These are phyloP conservation scores for Alternaria triticimaculans DNA, from an alignment of 2,329 filamentous ascomycete genomes.

Conservation along the genomic window DNA sequence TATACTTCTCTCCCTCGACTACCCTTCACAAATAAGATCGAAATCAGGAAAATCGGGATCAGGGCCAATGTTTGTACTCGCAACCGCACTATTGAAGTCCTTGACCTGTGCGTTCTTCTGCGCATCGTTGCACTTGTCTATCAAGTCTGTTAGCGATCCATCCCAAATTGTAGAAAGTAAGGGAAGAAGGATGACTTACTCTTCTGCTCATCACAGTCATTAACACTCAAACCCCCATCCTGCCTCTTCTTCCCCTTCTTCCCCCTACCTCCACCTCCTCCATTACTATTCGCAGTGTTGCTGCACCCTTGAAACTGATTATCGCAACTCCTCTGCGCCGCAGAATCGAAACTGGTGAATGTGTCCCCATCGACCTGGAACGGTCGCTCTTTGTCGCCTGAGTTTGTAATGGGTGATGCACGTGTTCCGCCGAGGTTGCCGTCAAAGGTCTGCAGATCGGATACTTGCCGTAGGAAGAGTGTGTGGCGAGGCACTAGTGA, in stretches of 20 bases:
- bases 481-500: slow-evolving; percentile 41
- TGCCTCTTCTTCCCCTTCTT: slow-evolving; percentile 10
- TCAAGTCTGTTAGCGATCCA: not conserved
- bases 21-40: slow-evolving; percentile 45
- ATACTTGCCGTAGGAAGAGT: slow-evolving; percentile 43
- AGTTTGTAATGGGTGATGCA: slow-evolving; percentile 58
- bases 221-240: slow-evolving; percentile 22
- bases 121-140: slow-evolving; percentile 38
- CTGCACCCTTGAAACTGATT: slow-evolving; percentile 68
- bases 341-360: slow-evolving; percentile 63
- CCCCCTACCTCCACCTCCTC: not conserved
- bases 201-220: slow-evolving; percentile 31
- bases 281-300: slow-evolving; percentile 46
- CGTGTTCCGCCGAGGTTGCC: slow-evolving; percentile 59
- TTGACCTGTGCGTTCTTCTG: slow-evolving; percentile 36
- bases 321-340: slow-evolving; percentile 67
- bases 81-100: slow-evolving; percentile 33
- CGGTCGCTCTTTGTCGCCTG: slow-evolving; percentile 57
- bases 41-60: slow-evolving; percentile 49
- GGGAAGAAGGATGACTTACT: slow-evolving; percentile 15
- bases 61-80: slow-evolving; percentile 44
- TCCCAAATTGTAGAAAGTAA: not conserved
- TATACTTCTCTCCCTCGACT: not conserved
- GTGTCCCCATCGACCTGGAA: slow-evolving; percentile 42
- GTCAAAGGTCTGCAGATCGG: slow-evolving; percentile 48